Evolutionary conservation across 2,329 filamentous ascomycete genomes (phyloP).

Genomic region (Talaromyces sp.): DNA sequence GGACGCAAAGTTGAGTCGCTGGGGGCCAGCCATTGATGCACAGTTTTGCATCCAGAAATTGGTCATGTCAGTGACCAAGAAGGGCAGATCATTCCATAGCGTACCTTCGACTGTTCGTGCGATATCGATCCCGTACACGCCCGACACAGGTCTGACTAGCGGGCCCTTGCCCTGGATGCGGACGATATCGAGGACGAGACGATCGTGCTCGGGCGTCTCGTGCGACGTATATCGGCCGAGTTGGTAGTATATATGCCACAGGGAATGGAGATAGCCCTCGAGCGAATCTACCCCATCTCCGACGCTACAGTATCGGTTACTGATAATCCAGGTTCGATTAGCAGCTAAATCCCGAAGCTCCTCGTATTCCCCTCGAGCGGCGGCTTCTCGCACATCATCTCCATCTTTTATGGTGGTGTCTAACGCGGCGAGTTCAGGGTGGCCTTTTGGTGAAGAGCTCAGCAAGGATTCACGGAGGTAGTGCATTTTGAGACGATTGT

Average conservation of each 20-base stretch:
- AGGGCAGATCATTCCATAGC: conserved; percentile 21
- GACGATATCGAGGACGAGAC: conserved; percentile 19
- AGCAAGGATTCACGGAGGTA: neutral
- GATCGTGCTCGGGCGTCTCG: conserved; percentile 16
- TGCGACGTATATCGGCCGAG: conserved; percentile 11
- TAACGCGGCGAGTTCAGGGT: neutral
- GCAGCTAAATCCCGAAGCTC: neutral
- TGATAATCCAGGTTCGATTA: neutral
- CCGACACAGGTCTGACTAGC: conserved; percentile 12
- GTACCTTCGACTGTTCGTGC: conserved; percentile 18
- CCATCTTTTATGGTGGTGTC: neutral
- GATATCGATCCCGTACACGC: conserved; percentile 16
- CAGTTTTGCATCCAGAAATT: conserved; percentile 15
- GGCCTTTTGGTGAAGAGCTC: neutral
- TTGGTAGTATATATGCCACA: conserved; percentile 21
- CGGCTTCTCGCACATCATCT: neutral
- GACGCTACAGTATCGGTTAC: conserved; percentile 13
- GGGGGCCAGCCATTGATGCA: conserved; percentile 13
- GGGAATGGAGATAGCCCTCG: conserved; percentile 13
- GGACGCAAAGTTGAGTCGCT: conserved; percentile 16
- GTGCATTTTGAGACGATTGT: neutral
- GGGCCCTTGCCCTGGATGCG: conserved; percentile 17
- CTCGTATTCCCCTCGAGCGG: neutral
- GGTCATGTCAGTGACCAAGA: conserved; percentile 19
- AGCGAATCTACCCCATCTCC: conserved; percentile 16